These are phyloP conservation scores for Globisporangium viniferum DNA, from an alignment of 352 stramenopile genomes.

Conservation along the genomic window DNA sequence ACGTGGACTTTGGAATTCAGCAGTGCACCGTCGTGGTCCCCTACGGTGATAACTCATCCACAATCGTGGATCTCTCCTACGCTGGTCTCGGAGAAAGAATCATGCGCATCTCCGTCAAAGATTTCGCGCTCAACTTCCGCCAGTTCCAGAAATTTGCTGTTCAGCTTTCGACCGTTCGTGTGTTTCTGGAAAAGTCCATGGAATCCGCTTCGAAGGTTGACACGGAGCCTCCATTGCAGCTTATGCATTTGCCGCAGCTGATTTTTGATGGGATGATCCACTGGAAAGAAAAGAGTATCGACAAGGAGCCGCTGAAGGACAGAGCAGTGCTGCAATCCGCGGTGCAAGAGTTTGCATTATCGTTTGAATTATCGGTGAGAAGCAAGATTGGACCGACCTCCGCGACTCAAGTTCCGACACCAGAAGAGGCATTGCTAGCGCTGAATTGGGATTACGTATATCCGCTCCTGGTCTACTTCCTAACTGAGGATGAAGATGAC, in stretches of 20 bases:
- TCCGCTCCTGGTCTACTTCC: constrained; percentile 50
- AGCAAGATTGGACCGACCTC: constrained; percentile 15
- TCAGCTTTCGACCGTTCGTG: constrained; percentile 25
- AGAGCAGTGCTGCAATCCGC: neutral
- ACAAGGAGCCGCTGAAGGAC: neutral
- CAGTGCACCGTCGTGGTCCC: constrained; percentile 30
- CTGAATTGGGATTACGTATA: constrained; percentile 77
- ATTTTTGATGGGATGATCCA: constrained; percentile 29
- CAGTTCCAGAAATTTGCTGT: constrained; percentile 55
- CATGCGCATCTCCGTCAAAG: constrained; percentile 27
- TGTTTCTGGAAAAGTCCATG: constrained; percentile 16
- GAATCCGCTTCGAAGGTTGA: neutral
- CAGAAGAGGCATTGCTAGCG: constrained; percentile 42
- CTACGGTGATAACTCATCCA: constrained; percentile 24
- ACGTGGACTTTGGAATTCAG: constrained; percentile 47
- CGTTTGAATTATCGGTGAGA: constrained; percentile 46
- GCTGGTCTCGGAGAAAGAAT: constrained; percentile 22
- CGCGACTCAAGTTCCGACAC: constrained; percentile 35
- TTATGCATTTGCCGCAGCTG: constrained; percentile 24
- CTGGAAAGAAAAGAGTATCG: constrained; percentile 15
- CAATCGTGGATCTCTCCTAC: constrained; percentile 12
- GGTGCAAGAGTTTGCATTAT: constrained; percentile 37
- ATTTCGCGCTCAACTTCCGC: constrained; percentile 39
- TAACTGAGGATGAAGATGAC: constrained; percentile 39
- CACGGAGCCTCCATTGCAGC: constrained; percentile 12